Evolutionary conservation across 1,284 basidiomycete genomes (phyloP), one percentile per base, ranked within the genome.

Genomic region (Rhodotorula sp.): DNA sequence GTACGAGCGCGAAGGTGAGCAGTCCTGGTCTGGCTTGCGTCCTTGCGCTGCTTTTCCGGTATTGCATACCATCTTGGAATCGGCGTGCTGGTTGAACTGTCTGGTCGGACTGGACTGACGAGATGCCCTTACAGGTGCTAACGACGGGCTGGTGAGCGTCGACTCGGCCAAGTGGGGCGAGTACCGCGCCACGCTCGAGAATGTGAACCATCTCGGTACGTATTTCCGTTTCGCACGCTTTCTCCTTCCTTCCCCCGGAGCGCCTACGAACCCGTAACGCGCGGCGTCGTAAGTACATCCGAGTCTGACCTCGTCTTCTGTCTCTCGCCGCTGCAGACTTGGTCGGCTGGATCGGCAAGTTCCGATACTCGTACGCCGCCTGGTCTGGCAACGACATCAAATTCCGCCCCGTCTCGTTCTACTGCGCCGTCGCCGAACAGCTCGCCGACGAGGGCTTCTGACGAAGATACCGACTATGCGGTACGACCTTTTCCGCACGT

Each of bases 121-220:
- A 14, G 5, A 0, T 29, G 10, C 7, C 7, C 34, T 21, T 12
- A 34, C 62, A 77, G 77, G 77, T 2, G 56, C 75, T 7, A 98
- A 97, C 78, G 93, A 96, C 80, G 93, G 93, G 2, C 85, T 96
- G 54, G 93, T 96, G 66, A 92, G 90, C 31, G 87, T 95, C 56
- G 83, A 88, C 73, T 92, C 90, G 1, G 87, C 92, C 6, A 87
- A 89, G 85, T 95, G 93, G 92, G 83, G 82, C 8, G 80, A 84
- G 67, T 85, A 85, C 73, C 64, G 64, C 46, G 94, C 93, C 31
- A 97, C 94, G 3, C 84, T 97, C 26, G 85, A 88, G 58, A 87
- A 89, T 70, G 95, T 96, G n/a, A 95, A 92, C 79, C 95, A 98
- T 80, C 86, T 95, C 60, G 93, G 48, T 61, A 20, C 34, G 59